Base-by-base conservation (phyloP, 2,329 filamentous ascomycete genomes). In the Ophiosphaerella herpotricha region DNA sequence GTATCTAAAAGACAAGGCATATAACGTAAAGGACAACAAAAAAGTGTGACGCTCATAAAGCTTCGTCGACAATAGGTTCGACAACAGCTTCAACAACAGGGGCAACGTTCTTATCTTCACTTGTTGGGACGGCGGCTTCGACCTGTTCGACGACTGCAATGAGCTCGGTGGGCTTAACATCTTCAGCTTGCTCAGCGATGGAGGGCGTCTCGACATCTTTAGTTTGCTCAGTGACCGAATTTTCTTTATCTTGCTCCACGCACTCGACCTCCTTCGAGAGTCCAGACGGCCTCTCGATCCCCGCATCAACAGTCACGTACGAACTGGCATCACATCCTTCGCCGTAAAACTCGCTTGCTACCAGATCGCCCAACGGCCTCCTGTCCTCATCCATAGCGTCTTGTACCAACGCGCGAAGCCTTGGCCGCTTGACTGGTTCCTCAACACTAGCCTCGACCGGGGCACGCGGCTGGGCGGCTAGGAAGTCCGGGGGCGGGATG, bases 401-500 rank as follows among this genome's bases (percentile, higher is more conserved):
- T n/a, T 66, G 65, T 2, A 65, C 58, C 29, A 67, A 48, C 21
- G 63, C 65, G 23, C 66, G 48, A 7, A 65, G 58, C 21, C 62
- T 63, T 2, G 60, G 63, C 7, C 63, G 55, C 57, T 72, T 73
- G 18, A 64, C 60, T 8, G 64, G 58, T 18, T 59, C 48, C 7
- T 54, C 54, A 9, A 47, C 39, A 23, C 60, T 53, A 0, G 52
- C 50, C 16, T 55, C 60, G 4, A 58, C 57, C 1, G 58, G 54
- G 7, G 50, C 54, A 14, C 7, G 58, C 36, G 60, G 41, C 44
- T 65, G 66, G 0, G 61, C 39, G 36, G 55, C 48, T 11, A 59
- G 31, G 38, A 70, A 79, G 44, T 75, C 77, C 2, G 74, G 73
- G 5, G 93, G 93, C 4, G 93, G 89, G 14, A 96, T 85, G 68